Evolutionary conservation across 106 monocot species (phyloP), one percentile per base, ranked within the genome.

Genomic region (Hemerocallis citrina): DNA sequence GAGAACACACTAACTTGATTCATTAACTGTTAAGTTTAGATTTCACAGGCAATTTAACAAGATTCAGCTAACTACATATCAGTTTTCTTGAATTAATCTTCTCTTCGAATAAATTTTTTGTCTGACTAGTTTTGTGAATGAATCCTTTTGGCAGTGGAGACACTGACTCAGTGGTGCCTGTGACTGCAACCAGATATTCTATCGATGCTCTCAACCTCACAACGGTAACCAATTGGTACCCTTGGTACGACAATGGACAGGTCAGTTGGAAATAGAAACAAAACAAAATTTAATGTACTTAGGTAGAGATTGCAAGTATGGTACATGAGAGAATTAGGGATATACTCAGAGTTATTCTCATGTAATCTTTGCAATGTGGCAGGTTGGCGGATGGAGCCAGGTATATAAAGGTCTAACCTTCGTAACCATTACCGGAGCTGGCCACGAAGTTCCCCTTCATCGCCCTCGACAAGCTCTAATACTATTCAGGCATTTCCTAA

Each of bases 301-400:
- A n/a, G n/a, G n/a, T n/a, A n/a, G n/a, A n/a, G n/a, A n/a, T n/a
- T n/a, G n/a, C n/a, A n/a, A n/a, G n/a, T n/a, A n/a, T n/a, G n/a
- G n/a, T n/a, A n/a, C n/a, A n/a, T n/a, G n/a, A n/a, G n/a, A n/a
- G n/a, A n/a, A n/a, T n/a, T n/a, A n/a, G n/a, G n/a, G n/a, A n/a
- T n/a, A n/a, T n/a, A n/a, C n/a, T n/a, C n/a, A n/a, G n/a, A n/a
- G n/a, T n/a, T n/a, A n/a, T n/a, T n/a, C n/a, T n/a, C n/a, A 57
- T 30, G 16, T 62, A 6, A 43, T 59, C 13, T 36, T 35, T 20
- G 20, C 1, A 5, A 57, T 57, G 7, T 9, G 20, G 2, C 31
- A 92, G 92, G 83, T 92, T 69, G 83, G 82, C 61, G 95, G 95
- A 39, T 96, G 95, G 95, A 90, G 86, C 60, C 95, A 90, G 68